A percentile compares a stretch with the other conserved stretches of the same genome.
Evolutionary conservation across 306 rosid genomes (phyloP).

Genomic region (Argentina anserina): DNA sequence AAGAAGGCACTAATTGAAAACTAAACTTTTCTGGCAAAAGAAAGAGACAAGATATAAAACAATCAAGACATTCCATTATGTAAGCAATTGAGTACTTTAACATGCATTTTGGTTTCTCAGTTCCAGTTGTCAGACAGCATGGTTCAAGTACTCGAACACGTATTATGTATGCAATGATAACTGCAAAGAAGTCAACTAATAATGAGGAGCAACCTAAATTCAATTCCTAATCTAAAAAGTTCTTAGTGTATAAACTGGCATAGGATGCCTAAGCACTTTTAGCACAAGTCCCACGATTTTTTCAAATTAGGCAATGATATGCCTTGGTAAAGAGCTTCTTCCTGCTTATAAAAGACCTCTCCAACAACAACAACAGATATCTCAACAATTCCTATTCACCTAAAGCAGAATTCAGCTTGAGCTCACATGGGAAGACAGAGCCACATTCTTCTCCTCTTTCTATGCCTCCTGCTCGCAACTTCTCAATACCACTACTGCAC

Average conservation of each 20-base stretch:
- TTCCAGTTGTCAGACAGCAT: conserved; percentile 38
- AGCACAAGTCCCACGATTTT: conserved; percentile 36
- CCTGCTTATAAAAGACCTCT: conserved; percentile 23
- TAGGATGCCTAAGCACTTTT: conserved; percentile 55
- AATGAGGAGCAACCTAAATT: conserved; percentile 46
- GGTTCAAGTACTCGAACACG: conserved; percentile 34
- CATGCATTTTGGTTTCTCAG: conserved; percentile 20
- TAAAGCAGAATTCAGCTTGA: conserved; percentile 23
- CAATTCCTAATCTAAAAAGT: conserved; percentile 40
- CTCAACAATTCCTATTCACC: conserved; percentile 25
- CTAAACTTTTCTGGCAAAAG: not conserved
- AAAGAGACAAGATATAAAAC: not conserved
- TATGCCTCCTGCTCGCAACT: conserved; percentile 52
- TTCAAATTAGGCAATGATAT: conserved; percentile 49
- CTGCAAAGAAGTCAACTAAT: conserved; percentile 53
- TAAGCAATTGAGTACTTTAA: conserved; percentile 4
- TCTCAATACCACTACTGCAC: conserved; percentile 36
- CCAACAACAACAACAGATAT: conserved; percentile 21
- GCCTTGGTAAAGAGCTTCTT: conserved; percentile 22
- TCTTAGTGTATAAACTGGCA: conserved; percentile 32
- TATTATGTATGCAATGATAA: conserved; percentile 61
- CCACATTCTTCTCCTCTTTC: conserved; percentile 39
- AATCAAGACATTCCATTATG: not conserved
- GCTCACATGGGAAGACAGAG: conserved; percentile 50
- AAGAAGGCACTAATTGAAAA: not conserved